Percentiles rank a stretch among this genome's conserved stretches.
Conservation (phyloP, 129 eudicot species). For the Tanacetum coccineum region DNA sequence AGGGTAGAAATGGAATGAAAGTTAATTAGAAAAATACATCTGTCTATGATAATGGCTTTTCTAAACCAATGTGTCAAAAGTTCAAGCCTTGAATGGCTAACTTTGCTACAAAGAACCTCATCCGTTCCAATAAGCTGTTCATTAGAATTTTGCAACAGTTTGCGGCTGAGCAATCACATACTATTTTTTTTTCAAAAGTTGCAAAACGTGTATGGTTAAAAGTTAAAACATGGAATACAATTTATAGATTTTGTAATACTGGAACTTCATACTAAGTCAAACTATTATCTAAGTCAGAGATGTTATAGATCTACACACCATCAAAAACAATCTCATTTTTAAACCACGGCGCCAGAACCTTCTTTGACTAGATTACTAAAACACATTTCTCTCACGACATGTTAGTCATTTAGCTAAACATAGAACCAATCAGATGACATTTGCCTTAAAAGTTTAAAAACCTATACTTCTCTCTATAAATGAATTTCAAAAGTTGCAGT, state of each 20-base stretch:
- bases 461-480: too few relatives aligned
- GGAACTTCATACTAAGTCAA: neutral
- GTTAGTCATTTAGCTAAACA: neutral
- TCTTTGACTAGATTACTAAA: neutral
- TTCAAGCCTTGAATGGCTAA: neutral
- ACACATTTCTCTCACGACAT: neutral
- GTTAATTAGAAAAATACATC: neutral
- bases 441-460: neutral
- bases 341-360: neutral
- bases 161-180: constrained; percentile 9
- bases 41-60: neutral
- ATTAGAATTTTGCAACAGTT: neutral
- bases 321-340: neutral
- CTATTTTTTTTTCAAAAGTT: too few relatives aligned
- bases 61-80: neutral
- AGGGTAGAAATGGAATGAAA: too few relatives aligned
- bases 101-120: neutral
- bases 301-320: neutral
- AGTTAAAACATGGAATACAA: neutral
- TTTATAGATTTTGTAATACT: too few relatives aligned
- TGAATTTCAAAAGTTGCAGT: too few relatives aligned
- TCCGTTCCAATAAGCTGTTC: neutral
- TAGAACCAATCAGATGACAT: neutral
- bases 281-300: neutral
- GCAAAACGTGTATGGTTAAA: neutral